Conservation (phyloP, 2,329 filamentous ascomycete genomes). For the Zymoseptoria passerinii region DNA sequence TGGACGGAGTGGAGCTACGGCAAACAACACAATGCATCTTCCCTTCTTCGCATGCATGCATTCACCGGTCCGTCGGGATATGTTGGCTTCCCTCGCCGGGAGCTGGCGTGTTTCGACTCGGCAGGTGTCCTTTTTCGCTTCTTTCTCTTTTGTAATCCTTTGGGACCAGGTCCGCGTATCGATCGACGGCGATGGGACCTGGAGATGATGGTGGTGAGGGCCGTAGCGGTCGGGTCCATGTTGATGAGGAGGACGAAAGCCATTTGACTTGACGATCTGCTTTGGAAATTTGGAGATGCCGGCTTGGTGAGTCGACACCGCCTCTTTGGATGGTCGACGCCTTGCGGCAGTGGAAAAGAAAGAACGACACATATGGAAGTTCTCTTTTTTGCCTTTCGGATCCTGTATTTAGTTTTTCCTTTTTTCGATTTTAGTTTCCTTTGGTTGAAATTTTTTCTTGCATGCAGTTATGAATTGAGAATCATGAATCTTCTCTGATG, state of each 20-base stretch:
- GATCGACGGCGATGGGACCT: background rate
- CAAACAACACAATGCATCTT: conserved; percentile 10
- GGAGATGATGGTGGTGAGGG: background rate
- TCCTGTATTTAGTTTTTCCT: conserved; percentile 8
- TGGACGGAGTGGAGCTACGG: conserved; percentile 10
- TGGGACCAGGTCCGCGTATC: background rate
- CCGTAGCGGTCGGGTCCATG: too few relatives aligned
- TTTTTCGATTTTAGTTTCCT: conserved; percentile 1
- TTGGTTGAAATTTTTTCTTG: conserved; percentile 3
- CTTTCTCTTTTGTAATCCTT: conserved; percentile 11
- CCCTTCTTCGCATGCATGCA: conserved; percentile 9
- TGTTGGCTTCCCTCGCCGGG: background rate
- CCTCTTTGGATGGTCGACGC: background rate
- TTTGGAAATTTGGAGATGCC: background rate
- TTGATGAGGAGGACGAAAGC: background rate
- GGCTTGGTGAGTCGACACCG: background rate
- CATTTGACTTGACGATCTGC: background rate
- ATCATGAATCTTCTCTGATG: conserved; percentile 3
- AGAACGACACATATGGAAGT: conserved; percentile 2
- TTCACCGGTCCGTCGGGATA: background rate
- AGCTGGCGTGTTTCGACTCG: background rate
- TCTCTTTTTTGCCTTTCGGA: conserved; percentile 8
- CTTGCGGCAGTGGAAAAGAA: conserved; percentile 2
- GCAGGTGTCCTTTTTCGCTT: conserved; percentile 1
- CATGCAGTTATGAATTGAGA: conserved; percentile 10